Evolutionary conservation across 345 rosid species (phyloP).

Genomic region (Linum tenue): DNA sequence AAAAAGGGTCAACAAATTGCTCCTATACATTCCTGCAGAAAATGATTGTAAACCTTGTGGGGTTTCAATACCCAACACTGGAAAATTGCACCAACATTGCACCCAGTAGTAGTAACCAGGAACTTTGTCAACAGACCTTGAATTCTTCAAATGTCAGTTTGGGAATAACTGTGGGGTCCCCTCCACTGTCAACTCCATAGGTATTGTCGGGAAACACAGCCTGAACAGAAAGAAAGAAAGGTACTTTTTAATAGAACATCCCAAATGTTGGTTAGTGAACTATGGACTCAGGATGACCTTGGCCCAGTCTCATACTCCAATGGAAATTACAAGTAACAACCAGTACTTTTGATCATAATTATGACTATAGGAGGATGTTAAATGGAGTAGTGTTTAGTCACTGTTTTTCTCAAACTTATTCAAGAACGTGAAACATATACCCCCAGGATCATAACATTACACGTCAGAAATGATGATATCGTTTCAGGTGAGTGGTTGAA

Average conservation of each 20-base stretch:
- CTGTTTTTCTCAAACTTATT: too few species aligned
- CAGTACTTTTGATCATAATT: too few species aligned
- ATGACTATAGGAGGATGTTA: too few species aligned
- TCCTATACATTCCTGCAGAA: background rate
- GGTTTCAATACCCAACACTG: background rate
- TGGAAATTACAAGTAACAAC: too few species aligned
- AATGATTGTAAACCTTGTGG: background rate
- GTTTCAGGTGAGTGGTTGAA: background rate
- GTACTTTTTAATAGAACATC: background rate
- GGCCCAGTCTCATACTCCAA: too few species aligned
- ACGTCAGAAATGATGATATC: background rate
- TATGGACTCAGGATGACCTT: background rate
- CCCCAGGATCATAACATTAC: background rate
- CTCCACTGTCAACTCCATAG: conserved; percentile 97
- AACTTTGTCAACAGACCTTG: conserved; percentile 34
- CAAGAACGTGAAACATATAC: too few species aligned
- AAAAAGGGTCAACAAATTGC: background rate
- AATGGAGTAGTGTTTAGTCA: too few species aligned
- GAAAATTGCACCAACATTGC: background rate
- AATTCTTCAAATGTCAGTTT: conserved; percentile 81
- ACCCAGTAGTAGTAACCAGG: background rate
- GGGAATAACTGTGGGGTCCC: conserved; percentile 86
- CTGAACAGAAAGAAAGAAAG: conserved; percentile 33
- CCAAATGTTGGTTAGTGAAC: background rate
- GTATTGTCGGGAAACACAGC: conserved; percentile 87